Base-by-base conservation (phyloP, 2,329 filamentous ascomycete species). In the Truncatella angustata region DNA sequence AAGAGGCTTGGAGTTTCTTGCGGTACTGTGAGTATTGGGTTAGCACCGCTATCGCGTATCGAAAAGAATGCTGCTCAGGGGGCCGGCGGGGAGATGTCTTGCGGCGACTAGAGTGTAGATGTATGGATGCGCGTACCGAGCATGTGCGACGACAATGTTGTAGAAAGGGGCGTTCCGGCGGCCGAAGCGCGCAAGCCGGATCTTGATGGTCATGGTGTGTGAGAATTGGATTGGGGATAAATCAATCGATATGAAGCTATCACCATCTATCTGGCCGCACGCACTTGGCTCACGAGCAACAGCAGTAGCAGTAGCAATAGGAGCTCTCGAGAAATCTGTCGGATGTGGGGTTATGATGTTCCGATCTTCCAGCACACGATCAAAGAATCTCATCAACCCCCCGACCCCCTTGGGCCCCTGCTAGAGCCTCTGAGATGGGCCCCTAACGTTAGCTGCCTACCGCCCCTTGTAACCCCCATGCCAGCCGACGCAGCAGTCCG, bases 61-160 rank as follows among this genome's bases (percentile, higher is more conserved):
- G n/a, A n/a, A n/a, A n/a, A n/a, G n/a, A n/a, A n/a, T n/a, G n/a
- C n/a, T n/a, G n/a, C n/a, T n/a, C n/a, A n/a, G n/a, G n/a, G n/a
- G n/a, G n/a, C n/a, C n/a, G n/a, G n/a, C n/a, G n/a, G n/a, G n/a
- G n/a, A n/a, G n/a, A n/a, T n/a, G n/a, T n/a, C n/a, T n/a, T n/a
- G n/a, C n/a, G n/a, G n/a, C n/a, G n/a, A n/a, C n/a, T n/a, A n/a
- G n/a, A n/a, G n/a, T n/a, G n/a, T n/a, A n/a, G n/a, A n/a, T n/a
- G n/a, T n/a, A n/a, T n/a, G n/a, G n/a, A n/a, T 12, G 37, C 26
- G 58, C 78, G 59, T 81, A 95, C 90, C 92, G 86, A 43, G 92
- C 92, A 66, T 97, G 93, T 14, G 91, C 84, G 58, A 99, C 90
- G 60, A 97, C 91, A 58, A 99, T 97, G 76, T 99, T 99, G 81